phyloP scores from a whole-genome alignment of 2,329 filamentous ascomycete species.

The Fusarium sp. region DNA sequence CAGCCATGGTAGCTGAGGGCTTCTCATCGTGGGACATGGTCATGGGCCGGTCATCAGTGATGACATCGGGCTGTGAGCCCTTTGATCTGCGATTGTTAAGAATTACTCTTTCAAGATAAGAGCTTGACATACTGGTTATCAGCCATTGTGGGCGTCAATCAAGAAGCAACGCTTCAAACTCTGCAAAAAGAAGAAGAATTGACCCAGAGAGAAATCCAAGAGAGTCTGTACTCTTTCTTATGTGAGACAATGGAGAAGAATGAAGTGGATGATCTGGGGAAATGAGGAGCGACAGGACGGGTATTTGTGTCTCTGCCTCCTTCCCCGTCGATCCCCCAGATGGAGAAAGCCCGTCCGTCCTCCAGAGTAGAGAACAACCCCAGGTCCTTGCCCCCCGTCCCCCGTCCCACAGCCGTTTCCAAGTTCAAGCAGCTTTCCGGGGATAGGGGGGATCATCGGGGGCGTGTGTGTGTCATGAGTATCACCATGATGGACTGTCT shows the following conservation, averaged over 20 bases:
- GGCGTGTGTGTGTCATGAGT: neutral
- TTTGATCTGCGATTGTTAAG: constrained; percentile 17
- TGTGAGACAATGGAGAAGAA: constrained; percentile 15
- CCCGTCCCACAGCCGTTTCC: constrained; percentile 4
- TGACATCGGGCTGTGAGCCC: constrained; percentile 19
- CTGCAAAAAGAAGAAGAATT: neutral
- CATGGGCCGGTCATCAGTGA: constrained; percentile 7
- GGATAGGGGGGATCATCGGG: neutral
- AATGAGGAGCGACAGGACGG: constrained; percentile 10
- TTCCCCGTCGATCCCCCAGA: constrained; percentile 7
- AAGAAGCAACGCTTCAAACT: constrained; percentile 12
- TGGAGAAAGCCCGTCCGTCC: neutral
- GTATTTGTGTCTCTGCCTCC: constrained; percentile 15
- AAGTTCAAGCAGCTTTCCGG: neutral
- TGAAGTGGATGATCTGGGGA: constrained; percentile 11
- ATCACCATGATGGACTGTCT: neutral
- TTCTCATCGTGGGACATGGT: constrained; percentile 43
- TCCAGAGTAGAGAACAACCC: neutral
- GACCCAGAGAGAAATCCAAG: neutral
- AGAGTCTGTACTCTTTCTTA: constrained; percentile 16
- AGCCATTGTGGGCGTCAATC: constrained; percentile 38
- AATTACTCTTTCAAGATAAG: neutral
- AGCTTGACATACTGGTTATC: constrained; percentile 34
- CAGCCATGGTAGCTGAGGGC: constrained; percentile 35
- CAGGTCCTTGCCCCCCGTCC: neutral